phyloP scores from a whole-genome alignment of 2,329 filamentous ascomycete species.

The Sporothrix pallida region DNA sequence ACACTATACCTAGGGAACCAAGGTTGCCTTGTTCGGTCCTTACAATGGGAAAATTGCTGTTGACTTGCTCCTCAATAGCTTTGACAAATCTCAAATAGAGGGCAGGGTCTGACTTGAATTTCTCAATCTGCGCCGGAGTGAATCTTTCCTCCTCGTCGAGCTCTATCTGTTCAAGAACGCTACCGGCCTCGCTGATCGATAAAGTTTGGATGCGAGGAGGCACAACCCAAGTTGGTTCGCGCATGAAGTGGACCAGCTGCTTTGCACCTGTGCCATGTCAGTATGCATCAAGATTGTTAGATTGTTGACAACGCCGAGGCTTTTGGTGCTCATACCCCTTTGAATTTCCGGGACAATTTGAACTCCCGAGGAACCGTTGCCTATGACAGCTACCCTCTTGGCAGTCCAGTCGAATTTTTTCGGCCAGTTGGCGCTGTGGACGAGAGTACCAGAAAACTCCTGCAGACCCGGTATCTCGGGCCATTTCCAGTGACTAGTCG shows the following conservation, averaged over 20 bases:
- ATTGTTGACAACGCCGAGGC: slow-evolving; percentile 1
- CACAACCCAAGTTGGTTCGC: slow-evolving; percentile 1
- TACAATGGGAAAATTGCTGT: slow-evolving; percentile 7
- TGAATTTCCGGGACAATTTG: slow-evolving; percentile 3
- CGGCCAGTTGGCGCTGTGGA: slow-evolving; percentile 4
- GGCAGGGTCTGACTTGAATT: slow-evolving; percentile 8
- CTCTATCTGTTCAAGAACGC: slow-evolving; percentile 8
- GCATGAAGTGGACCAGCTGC: slow-evolving; percentile 5
- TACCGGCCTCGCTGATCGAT: slow-evolving; percentile 2
- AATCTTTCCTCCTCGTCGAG: slow-evolving; percentile 5
- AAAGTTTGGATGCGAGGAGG: slow-evolving; percentile 10
- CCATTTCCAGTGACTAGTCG: slow-evolving; percentile 10
- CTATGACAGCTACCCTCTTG: slow-evolving; percentile 4
- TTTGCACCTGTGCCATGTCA: slow-evolving; percentile 7
- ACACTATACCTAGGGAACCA: slow-evolving; percentile 2
- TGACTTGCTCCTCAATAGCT: slow-evolving; percentile 8
- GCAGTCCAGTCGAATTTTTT: background rate
- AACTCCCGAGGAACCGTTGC: background rate
- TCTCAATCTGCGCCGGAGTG: slow-evolving; percentile 9
- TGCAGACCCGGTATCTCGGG: slow-evolving; percentile 6
- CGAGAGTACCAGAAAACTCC: slow-evolving; percentile 8
- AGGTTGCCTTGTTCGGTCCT: background rate
- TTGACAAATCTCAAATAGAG: slow-evolving; percentile 13
- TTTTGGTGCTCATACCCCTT: slow-evolving; percentile 8
- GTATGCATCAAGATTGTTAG: slow-evolving; percentile 3